These are phyloP conservation scores for Colletotrichum caudatum DNA, from an alignment of 2,329 filamentous ascomycete species.

Conservation along the genomic window DNA sequence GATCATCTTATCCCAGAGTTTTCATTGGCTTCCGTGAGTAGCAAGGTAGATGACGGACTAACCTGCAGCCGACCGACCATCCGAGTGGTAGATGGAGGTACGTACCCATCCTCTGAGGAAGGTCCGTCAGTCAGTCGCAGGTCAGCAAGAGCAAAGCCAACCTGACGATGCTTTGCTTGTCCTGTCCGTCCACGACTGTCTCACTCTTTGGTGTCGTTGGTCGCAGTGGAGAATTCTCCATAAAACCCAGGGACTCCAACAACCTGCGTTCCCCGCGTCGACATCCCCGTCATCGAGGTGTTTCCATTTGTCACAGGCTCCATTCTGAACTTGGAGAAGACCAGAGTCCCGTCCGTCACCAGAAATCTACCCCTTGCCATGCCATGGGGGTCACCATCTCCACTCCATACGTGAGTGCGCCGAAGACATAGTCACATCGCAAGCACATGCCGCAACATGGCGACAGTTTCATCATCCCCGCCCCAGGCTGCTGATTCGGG, in stretches of 20 bases:
- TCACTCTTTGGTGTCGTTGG: slow-evolving; percentile 2
- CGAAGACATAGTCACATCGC: slow-evolving; percentile 16
- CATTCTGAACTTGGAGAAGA: slow-evolving; percentile 24
- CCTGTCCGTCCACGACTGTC: slow-evolving; percentile 3
- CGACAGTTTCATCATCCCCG: slow-evolving; percentile 21
- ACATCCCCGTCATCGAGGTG: slow-evolving; percentile 3
- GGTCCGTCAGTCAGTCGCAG: not conserved
- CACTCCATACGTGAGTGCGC: slow-evolving; percentile 12
- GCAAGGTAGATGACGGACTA: not conserved
- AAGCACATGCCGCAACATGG: slow-evolving; percentile 10
- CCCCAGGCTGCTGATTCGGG: slow-evolving; percentile 18
- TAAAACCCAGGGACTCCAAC: slow-evolving; percentile 3
- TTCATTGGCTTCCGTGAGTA: not conserved
- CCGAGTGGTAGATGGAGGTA: not conserved
- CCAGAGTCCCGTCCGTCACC: not conserved
- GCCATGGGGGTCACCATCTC: slow-evolving; percentile 20
- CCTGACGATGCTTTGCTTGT: not conserved
- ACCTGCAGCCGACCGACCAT: slow-evolving; percentile 1
- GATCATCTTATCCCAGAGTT: not conserved
- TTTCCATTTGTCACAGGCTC: slow-evolving; percentile 35
- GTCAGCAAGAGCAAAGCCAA: slow-evolving; percentile 19
- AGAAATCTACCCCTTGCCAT: slow-evolving; percentile 13
- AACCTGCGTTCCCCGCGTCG: slow-evolving; percentile 29
- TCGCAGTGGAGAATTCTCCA: slow-evolving; percentile 2
- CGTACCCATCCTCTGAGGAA: not conserved